Percentiles rank a stretch among this genome's conserved stretches.
These are phyloP conservation scores for Saksenaea oblongispora DNA, from an alignment of 371 early-diverging fungal species.

Conservation along the genomic window DNA sequence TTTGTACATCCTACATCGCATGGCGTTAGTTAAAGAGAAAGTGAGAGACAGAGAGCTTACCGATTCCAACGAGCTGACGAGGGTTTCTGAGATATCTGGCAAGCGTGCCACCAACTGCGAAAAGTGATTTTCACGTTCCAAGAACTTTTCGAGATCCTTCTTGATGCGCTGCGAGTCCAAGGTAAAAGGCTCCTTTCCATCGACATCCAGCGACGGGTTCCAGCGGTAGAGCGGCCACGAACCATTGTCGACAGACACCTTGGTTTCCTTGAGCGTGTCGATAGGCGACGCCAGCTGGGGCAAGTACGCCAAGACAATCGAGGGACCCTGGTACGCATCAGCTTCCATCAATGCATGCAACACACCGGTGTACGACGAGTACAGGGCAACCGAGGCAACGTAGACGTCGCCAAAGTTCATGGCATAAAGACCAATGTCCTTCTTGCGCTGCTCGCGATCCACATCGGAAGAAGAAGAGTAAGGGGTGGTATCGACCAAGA, in stretches of 20 bases:
- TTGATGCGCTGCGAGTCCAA: constrained; percentile 87
- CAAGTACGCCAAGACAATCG: constrained; percentile 86
- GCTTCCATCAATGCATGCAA: constrained; percentile 88
- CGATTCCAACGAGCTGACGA: constrained; percentile 53
- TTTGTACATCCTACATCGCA: constrained; percentile 43
- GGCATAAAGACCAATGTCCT: constrained; percentile 93
- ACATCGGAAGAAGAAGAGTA: constrained; percentile 51
- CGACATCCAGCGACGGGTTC: constrained; percentile 70
- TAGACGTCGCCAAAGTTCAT: constrained; percentile 90
- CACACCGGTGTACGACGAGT: constrained; percentile 86
- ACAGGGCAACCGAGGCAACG: constrained; percentile 89
- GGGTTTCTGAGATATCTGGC: constrained; percentile 60
- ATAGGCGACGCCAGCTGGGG: constrained; percentile 67
- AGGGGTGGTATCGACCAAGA: constrained; percentile 83
- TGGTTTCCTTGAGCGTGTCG: constrained; percentile 82
- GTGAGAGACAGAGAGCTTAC: constrained; percentile 25
- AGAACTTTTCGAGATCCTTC: constrained; percentile 76
- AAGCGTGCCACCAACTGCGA: constrained; percentile 67
- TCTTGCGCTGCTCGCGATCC: constrained; percentile 77
- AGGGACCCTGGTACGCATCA: constrained; percentile 87
- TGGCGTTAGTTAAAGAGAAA: background rate
- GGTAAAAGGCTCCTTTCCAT: constrained; percentile 69
- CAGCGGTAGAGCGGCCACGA: constrained; percentile 95
- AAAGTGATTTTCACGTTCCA: constrained; percentile 82
- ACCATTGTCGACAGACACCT: constrained; percentile 87